A percentile compares a stretch with the other conserved stretches of the same genome.
Evolutionary conservation across 2,329 filamentous ascomycete species (phyloP).

Genomic region (Diaporthe ampelina): DNA sequence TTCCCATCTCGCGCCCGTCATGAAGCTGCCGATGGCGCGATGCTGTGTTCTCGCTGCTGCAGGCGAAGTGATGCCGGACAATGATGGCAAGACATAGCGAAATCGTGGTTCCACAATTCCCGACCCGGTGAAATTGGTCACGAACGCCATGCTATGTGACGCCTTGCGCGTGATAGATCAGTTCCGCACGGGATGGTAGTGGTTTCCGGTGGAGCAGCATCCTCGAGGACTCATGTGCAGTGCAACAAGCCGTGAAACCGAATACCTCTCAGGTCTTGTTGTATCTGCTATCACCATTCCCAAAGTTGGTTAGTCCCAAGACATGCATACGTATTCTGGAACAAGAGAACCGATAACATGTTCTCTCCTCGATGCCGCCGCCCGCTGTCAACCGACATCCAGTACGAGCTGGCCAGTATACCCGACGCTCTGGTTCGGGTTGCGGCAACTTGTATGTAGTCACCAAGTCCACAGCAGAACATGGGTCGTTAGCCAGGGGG

Average conservation of each 20-base stretch:
- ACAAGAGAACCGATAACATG: neutral
- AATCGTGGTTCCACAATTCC: neutral
- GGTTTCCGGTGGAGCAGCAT: neutral
- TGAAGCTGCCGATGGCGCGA: neutral
- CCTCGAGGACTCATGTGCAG: neutral
- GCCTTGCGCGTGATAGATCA: constrained; percentile 16
- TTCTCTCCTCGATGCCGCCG: neutral
- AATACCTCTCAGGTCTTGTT: neutral
- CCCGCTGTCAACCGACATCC: constrained; percentile 23
- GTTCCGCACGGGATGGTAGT: neutral
- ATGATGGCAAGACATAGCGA: constrained; percentile 1
- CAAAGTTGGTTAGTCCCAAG: constrained; percentile 5
- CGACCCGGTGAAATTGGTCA: neutral
- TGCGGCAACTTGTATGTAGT: neutral
- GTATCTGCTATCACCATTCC: neutral
- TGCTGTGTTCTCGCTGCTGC: neutral
- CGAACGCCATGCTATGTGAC: neutral
- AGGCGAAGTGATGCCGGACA: neutral
- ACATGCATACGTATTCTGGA: neutral
- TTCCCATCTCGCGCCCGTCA: neutral
- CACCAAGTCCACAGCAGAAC: neutral
- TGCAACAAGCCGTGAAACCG: neutral
- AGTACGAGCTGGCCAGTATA: neutral
- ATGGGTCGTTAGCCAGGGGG: neutral
- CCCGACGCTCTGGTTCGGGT: constrained; percentile 16